Evolutionary conservation across 768 basidiomycete genomes (phyloP).

Genomic region (Lactarius evosmus): DNA sequence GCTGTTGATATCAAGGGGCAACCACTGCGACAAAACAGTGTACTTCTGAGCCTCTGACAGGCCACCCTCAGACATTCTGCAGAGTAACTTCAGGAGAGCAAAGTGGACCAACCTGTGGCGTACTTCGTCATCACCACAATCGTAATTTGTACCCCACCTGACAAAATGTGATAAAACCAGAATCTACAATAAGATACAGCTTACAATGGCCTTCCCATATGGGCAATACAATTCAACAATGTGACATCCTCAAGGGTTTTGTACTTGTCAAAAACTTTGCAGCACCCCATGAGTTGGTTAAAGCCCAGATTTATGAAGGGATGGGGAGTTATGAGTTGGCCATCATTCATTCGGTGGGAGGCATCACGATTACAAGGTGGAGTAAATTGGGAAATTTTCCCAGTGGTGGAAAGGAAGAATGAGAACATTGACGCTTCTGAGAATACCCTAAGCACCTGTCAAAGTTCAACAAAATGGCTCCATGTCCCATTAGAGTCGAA

Average conservation of each 20-base stretch:
- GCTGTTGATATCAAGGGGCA: neutral
- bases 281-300: conserved; percentile 1
- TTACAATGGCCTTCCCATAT: neutral
- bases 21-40: neutral
- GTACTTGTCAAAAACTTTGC: neutral
- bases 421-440: neutral
- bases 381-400: too few relatives aligned
- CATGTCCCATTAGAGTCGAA: neutral
- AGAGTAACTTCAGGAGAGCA: neutral
- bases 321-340: neutral
- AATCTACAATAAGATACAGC: too few relatives aligned
- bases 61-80: neutral
- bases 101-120: neutral
- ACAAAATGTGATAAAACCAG: neutral
- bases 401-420: neutral
- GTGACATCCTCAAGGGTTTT: neutral
- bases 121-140: neutral
- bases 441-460: neutral
- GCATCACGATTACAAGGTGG: neutral
- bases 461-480: neutral
- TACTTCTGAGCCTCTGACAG: neutral
- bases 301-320: conserved; percentile 1
- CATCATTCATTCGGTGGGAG: neutral
- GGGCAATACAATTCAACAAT: neutral
- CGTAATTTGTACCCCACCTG: neutral